Conservation (phyloP, 208 protist species). For the Trypanosoma scelopori region DNA sequence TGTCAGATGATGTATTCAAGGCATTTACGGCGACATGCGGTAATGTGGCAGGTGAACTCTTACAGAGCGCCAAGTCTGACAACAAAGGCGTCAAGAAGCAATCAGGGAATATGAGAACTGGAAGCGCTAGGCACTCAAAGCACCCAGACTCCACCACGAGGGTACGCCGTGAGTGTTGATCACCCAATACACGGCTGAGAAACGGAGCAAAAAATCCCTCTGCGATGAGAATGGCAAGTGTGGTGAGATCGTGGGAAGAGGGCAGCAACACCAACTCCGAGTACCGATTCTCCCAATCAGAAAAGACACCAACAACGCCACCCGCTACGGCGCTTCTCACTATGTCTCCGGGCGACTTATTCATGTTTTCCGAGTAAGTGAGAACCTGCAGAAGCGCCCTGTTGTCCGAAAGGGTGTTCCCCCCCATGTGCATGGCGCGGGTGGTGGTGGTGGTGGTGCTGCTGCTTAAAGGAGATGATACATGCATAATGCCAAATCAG, state of each 20-base stretch:
- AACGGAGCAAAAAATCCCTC: constrained; percentile 66
- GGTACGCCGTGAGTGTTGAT: constrained; percentile 14
- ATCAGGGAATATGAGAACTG: constrained; percentile 71
- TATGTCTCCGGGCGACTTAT: constrained; percentile 44
- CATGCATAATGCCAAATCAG: background rate
- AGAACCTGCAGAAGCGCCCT: constrained; percentile 70
- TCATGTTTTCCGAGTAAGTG: constrained; percentile 40
- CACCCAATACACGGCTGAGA: constrained; percentile 43
- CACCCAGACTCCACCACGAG: constrained; percentile 39
- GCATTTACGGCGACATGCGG: background rate
- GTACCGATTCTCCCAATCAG: constrained; percentile 24
- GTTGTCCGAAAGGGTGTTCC: constrained; percentile 46
- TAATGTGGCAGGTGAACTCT: background rate
- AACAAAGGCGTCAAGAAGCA: constrained; percentile 44
- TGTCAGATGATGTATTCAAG: background rate
- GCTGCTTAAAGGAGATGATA: background rate
- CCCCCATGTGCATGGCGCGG: background rate
- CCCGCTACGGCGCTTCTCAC: constrained; percentile 54
- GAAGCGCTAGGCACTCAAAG: constrained; percentile 56
- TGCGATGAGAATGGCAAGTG: constrained; percentile 40
- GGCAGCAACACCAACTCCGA: constrained; percentile 43
- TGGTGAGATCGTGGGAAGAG: constrained; percentile 52
- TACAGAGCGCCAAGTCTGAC: constrained; percentile 10
- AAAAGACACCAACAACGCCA: constrained; percentile 58
- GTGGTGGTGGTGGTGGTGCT: too few relatives aligned